Percentiles rank a stretch among this genome's conserved stretches.
Conservation (phyloP, 2,329 filamentous ascomycete species). For the Elsinoe perseae region DNA sequence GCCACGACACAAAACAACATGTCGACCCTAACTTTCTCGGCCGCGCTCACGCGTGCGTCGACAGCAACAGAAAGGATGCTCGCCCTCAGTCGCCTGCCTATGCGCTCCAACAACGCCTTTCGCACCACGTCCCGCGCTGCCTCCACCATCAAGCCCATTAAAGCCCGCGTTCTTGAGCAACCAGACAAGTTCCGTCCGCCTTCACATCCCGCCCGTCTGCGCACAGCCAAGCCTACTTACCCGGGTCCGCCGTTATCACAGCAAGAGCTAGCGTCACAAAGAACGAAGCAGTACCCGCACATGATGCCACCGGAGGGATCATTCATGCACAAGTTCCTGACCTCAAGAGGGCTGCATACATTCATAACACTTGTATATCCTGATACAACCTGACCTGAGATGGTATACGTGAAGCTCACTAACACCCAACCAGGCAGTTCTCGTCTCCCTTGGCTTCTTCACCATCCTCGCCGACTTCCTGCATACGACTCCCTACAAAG, state of each 20-base stretch:
- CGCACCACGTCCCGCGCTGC: conserved; percentile 23
- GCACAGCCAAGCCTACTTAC: conserved; percentile 58
- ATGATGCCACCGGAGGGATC: conserved; percentile 80
- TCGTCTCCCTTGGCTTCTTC: conserved; percentile 60
- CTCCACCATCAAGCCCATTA: conserved; percentile 35
- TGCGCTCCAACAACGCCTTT: background rate
- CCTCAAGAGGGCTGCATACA: conserved; percentile 66
- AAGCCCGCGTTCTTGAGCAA: conserved; percentile 70
- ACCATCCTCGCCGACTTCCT: conserved; percentile 75
- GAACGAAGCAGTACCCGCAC: conserved; percentile 69
- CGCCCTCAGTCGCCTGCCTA: background rate
- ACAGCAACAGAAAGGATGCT: conserved; percentile 5
- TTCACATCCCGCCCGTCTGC: conserved; percentile 69
- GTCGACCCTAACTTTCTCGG: background rate
- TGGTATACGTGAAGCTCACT: too few relatives aligned
- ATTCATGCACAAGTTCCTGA: conserved; percentile 77
- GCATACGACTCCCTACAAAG: conserved; percentile 66
- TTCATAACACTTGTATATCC: conserved; percentile 70
- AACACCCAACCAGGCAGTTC: conserved; percentile 48
- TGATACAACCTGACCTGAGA: too few relatives aligned
- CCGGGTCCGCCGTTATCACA: conserved; percentile 59
- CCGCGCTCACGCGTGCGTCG: background rate
- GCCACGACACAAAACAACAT: background rate
- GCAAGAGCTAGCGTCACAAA: conserved; percentile 59
- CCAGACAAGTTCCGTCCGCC: conserved; percentile 86